Evolutionary conservation across 768 basidiomycete genomes (phyloP), one percentile per base, ranked within the genome.

Genomic region (Mycena galericulata): DNA sequence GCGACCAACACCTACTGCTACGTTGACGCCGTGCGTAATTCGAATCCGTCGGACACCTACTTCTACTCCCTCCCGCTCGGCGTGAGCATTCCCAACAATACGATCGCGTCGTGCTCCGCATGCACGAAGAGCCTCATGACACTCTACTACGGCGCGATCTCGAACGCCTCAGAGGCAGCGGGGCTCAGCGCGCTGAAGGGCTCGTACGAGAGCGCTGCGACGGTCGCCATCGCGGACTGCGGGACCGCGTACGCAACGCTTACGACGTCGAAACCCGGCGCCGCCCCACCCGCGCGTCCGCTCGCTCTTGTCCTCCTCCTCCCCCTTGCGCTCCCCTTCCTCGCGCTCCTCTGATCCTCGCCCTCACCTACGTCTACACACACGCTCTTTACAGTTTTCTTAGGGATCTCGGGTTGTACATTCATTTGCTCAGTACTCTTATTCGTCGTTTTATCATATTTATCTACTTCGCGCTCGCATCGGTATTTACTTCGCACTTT

Each of bases 31-130:
- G 85, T 88, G 24, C 82, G 79, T 36, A 82, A 83, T 67, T 34
- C 83, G 3, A 87, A 89, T 64, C 87, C 91, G 0, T 85, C 89
- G 24, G 92, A 93, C 75, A 77, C 89, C n/a, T 93, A 90, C 81
- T 87, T 89, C 76, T 96, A 93, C 81, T 78, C 82, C 38, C 83
- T 95, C 14, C 90, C 90, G 4, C 84, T 90, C 14, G 92, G 90
- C 15, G 79, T 82, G 26, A 62, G 72, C 14, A 79, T 93, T 1
- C 89, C 90, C 7, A 81, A 84, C 63, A 78, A 79, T 24, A 82
- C 86, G 18, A 77, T 72, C 20, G 86, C 85, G 20, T 83, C 87
- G 18, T 95, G 94, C 76, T 90, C 88, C 3, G 65, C 83, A 6
- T 95, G 94, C 77, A 87, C 87, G 24, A 85, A 87, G 76, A 83